These are phyloP conservation scores for Penicillium paxilli DNA, from an alignment of 495 filamentous ascomycete genomes.

Conservation along the genomic window DNA sequence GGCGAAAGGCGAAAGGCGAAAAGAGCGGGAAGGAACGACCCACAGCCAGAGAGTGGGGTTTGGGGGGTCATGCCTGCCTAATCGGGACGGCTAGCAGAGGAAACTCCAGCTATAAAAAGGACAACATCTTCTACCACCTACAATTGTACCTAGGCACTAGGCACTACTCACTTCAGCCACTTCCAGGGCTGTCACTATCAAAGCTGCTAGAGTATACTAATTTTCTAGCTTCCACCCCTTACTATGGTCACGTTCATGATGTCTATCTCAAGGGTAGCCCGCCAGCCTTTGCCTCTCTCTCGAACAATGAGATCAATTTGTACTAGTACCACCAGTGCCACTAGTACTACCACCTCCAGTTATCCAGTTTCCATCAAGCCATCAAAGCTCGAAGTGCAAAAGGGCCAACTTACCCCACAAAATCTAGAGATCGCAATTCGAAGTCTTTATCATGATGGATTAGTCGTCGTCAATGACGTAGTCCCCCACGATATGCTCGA, in stretches of 20 bases:
- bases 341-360: neutral
- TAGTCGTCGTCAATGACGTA: slow-evolving; percentile 52
- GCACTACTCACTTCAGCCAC: too few species aligned
- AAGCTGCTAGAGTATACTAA: too few species aligned
- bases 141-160: too few species aligned
- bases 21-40: neutral
- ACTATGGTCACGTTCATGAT: too few species aligned
- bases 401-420: slow-evolving; percentile 21
- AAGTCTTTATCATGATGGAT: slow-evolving; percentile 48
- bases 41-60: neutral
- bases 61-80: neutral
- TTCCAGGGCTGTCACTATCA: too few species aligned
- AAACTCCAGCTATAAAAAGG: too few species aligned
- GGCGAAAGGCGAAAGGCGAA: slow-evolving; percentile 10
- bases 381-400: slow-evolving; percentile 16
- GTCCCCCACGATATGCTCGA: slow-evolving; percentile 45
- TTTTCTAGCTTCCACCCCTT: too few species aligned
- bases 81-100: neutral
- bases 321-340: too few species aligned
- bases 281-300: neutral
- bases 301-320: neutral
- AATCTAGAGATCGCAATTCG: slow-evolving; percentile 52
- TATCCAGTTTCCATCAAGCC: slow-evolving; percentile 18
- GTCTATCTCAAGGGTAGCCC: neutral
- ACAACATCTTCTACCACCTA: too few species aligned